Evolutionary conservation across 2,329 filamentous ascomycete species (phyloP), one percentile per base, ranked within the genome.

Genomic region (Orbilia javanica): DNA sequence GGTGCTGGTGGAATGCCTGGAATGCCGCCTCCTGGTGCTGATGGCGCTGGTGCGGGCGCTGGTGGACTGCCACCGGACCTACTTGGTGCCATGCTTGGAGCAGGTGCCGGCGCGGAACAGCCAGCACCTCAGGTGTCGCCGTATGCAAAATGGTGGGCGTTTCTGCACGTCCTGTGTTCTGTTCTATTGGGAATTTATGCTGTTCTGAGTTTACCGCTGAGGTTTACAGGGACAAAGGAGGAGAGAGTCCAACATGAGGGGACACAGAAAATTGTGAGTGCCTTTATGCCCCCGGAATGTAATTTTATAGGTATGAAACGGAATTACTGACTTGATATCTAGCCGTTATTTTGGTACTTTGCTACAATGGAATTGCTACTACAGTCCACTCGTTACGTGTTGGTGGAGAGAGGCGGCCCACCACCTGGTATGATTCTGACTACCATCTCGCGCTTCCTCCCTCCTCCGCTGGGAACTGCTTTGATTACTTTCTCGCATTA

Each of bases 311-410:
- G 7, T 10, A 10, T 29, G 11, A 31, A n/a, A 22, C n/a, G 39
- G 34, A 11, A 20, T 42, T 68, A 29, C 52, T 25, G 13, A 52
- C 46, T 60, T 22, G 52, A n/a, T 25, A 11, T 53, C 60, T 55
- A 85, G 53, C 86, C 87, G 79, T 91, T 94, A 84, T 94, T 95
- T 84, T 93, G 90, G 86, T 87, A 92, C n/a, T 96, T 95, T 83
- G 90, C 92, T 4, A 93, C 92, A 0, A 90, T 89, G 34, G 92
- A 96, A 85, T 87, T 93, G 10, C 83, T 93, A 66, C 85, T 95
- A 79, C 89, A 95, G 80, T 91, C 89, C 0, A 90, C 88, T 31
- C 87, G 92, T 25, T 92, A 91, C 83, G 89, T 93, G 80, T 82
- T 93, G 64, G 53, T 78, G n/a, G 91, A 93, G 81, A 89, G 88